phyloP scores from a whole-genome alignment of 2,329 filamentous ascomycete genomes.

The Aaosphaeria arxii region DNA sequence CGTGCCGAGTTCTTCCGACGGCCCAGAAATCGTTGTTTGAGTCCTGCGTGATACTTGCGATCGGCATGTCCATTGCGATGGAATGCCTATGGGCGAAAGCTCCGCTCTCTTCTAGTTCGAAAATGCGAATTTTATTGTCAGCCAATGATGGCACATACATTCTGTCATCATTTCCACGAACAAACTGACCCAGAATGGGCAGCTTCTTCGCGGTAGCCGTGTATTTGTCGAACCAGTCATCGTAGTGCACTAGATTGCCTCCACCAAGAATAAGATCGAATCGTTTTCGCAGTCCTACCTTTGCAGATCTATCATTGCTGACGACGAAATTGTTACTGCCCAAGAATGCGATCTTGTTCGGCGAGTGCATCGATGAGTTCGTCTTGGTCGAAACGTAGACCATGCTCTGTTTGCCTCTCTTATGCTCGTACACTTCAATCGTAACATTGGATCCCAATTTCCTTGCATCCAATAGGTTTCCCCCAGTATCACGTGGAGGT shows the following conservation, averaged over 20 bases:
- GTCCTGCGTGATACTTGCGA: slow-evolving; percentile 3
- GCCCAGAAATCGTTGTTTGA: slow-evolving; percentile 6
- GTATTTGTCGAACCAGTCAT: slow-evolving; percentile 4
- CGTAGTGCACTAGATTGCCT: slow-evolving; percentile 5
- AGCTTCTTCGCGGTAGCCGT: background rate
- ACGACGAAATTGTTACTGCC: slow-evolving; percentile 9
- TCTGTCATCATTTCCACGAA: slow-evolving; percentile 4
- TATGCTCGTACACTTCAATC: slow-evolving; percentile 9
- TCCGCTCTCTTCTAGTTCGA: slow-evolving; percentile 1
- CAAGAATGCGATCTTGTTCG: slow-evolving; percentile 8
- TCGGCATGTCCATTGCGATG: slow-evolving; percentile 7
- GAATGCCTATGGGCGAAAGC: slow-evolving; percentile 2
- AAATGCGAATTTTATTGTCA: slow-evolving; percentile 7
- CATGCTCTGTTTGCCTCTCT: slow-evolving; percentile 5
- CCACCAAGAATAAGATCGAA: slow-evolving; percentile 7
- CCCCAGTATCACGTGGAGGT: slow-evolving; percentile 4
- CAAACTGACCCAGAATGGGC: slow-evolving; percentile 1
- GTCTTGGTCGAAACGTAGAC: slow-evolving; percentile 1
- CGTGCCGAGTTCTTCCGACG: slow-evolving; percentile 5
- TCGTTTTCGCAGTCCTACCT: slow-evolving; percentile 2
- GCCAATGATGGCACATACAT: slow-evolving; percentile 6
- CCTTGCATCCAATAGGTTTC: slow-evolving; percentile 2
- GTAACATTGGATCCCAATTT: slow-evolving; percentile 6
- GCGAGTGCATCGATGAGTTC: slow-evolving; percentile 2
- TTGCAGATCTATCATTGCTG: slow-evolving; percentile 6